Evolutionary conservation across 805 yeast species (phyloP), one percentile per base, ranked within the genome.

Genomic region (Pichia sporocuriosa): DNA sequence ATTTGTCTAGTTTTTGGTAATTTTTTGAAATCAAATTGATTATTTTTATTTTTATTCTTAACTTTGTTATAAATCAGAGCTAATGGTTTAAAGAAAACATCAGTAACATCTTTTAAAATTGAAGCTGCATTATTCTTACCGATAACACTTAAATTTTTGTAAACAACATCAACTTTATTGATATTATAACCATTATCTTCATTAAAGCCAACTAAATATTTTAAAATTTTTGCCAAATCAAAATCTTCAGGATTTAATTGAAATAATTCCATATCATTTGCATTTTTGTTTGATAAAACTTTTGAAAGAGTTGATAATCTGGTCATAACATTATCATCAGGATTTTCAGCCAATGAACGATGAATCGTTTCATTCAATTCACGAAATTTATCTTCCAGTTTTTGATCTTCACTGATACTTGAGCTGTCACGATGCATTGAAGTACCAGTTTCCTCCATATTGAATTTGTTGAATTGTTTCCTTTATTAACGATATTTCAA

Each of bases 381-480:
- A 12, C n/a, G n/a, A n/a, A n/a, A n/a, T n/a, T n/a, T n/a, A n/a
- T n/a, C n/a, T n/a, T n/a, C n/a, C n/a, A n/a, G 8, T 29, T 29
- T 23, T 8, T 11, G 7, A 11, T 23, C 26, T 23, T 23, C 26
- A 7, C 10, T 23, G 10, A 23, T 23, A 11, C 26, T 23, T 11
- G 26, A 23, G 11, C 26, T 23, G 11, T 23, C 26, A 23, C 26
- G 26, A 8, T 29, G 32, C 32, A 29, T 29, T 8, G 81, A 73
- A 52, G 79, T 74, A 46, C 81, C 81, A 32, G 81, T 75, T 53
- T 80, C 81, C 4, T 81, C 81, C 58, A 71, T 65, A 52, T 75
- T 75, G 29, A n/a, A n/a, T n/a, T n/a, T n/a, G n/a, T n/a, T n/a
- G n/a, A n/a, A n/a, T n/a, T n/a, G n/a, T n/a, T n/a, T n/a, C n/a